Evolutionary conservation across 768 basidiomycete species (phyloP).

Genomic region (Lanmaoa pseudosensibilis): DNA sequence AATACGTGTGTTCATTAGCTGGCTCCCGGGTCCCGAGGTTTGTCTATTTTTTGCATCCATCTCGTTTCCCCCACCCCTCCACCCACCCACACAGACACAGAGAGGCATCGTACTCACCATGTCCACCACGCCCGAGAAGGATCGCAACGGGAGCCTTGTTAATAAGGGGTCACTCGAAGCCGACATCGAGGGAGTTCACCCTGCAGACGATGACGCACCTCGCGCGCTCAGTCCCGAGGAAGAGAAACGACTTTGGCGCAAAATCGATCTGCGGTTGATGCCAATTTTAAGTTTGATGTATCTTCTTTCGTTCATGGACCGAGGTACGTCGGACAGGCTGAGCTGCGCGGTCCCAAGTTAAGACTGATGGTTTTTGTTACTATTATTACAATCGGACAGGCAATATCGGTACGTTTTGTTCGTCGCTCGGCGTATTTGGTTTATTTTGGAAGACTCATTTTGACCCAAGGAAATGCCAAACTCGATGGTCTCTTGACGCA

Average conservation of each 20-base stretch:
- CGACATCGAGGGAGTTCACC: background rate
- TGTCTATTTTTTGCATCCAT: background rate
- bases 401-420: conserved; percentile 50
- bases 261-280: conserved; percentile 57
- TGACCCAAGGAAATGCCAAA: conserved; percentile 55
- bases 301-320: conserved; percentile 62
- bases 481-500: conserved; percentile 60
- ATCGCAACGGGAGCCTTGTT: background rate
- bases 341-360: background rate
- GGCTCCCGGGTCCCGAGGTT: too few relatives aligned
- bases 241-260: conserved; percentile 55
- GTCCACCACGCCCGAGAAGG: background rate
- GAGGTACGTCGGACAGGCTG: conserved; percentile 39
- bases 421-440: background rate
- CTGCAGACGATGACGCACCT: background rate
- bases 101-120: background rate
- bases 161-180: background rate
- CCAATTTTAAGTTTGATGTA: conserved; percentile 62
- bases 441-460: background rate
- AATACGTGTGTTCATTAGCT: background rate
- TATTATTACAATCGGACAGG: conserved; percentile 32
- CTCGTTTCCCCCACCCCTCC: too few relatives aligned
- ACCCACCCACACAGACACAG: too few relatives aligned
- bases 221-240: conserved; percentile 32
- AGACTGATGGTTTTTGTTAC: background rate